phyloP scores from a whole-genome alignment of 441 rosid species.

The Viola pubescens region DNA sequence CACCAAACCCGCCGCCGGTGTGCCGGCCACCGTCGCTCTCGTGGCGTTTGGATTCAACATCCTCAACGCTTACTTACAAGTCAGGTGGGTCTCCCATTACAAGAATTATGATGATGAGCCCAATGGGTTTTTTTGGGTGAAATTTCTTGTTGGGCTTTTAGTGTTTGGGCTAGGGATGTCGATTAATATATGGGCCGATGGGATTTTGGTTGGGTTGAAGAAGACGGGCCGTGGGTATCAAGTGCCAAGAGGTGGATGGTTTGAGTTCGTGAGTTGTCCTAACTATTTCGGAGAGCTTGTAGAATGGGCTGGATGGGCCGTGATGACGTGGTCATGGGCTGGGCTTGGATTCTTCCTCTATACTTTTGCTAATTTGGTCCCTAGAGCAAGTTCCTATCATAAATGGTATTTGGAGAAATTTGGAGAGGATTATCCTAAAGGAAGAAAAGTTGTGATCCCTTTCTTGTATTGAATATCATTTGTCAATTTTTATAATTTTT shows the following conservation, averaged over 20 bases:
- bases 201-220: constrained; percentile 48
- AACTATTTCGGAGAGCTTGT: constrained; percentile 75
- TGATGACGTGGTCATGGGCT: constrained; percentile 81
- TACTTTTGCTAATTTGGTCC: constrained; percentile 68
- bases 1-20: constrained; percentile 15
- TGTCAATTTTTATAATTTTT: too few species aligned
- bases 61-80: constrained; percentile 65
- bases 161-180: constrained; percentile 49
- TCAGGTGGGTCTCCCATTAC: constrained; percentile 74
- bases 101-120: constrained; percentile 37
- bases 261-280: constrained; percentile 71
- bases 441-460: constrained; percentile 70
- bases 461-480: constrained; percentile 24
- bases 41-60: constrained; percentile 64
- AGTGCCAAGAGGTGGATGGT: constrained; percentile 40
- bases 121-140: constrained; percentile 44
- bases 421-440: constrained; percentile 59
- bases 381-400: constrained; percentile 65
- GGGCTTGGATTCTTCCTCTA: constrained; percentile 66
- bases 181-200: constrained; percentile 51
- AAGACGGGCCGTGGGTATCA: constrained; percentile 53
- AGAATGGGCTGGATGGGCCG: constrained; percentile 85
- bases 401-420: constrained; percentile 68
- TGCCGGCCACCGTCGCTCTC: constrained; percentile 49
- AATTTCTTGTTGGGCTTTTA: constrained; percentile 34